Conservation (phyloP, 192 early-diverging fungal species). For the Rhizophagus clarus region DNA sequence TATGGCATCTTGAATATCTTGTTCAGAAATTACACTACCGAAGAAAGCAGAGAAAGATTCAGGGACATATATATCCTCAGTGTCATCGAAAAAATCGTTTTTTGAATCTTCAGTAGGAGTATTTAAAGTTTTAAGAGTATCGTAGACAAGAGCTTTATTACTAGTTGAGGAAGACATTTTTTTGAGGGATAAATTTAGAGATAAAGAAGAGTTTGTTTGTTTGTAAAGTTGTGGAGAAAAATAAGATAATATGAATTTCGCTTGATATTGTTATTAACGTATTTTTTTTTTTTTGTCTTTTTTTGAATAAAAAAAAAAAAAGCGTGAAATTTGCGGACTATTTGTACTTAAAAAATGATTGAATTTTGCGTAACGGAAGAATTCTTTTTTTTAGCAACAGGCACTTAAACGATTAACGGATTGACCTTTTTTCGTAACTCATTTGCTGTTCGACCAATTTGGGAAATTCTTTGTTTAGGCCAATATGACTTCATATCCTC, state of each 20-base stretch:
- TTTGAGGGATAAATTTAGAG: not conserved
- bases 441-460: not conserved
- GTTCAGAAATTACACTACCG: not conserved
- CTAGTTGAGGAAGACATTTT: not conserved
- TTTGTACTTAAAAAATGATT: not conserved
- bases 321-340: not conserved
- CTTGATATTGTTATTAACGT: too few species aligned
- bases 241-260: not conserved
- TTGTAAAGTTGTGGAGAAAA: not conserved
- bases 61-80: not conserved
- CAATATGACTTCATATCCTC: not conserved
- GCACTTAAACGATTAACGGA: too few species aligned
- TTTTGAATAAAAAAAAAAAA: not conserved
- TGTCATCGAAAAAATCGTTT: not conserved
- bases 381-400: not conserved
- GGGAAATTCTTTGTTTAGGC: not conserved
- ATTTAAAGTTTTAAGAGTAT: conserved; percentile 1
- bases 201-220: not conserved
- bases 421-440: too few species aligned
- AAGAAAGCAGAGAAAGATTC: not conserved
- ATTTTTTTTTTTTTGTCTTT: too few species aligned
- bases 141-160: not conserved
- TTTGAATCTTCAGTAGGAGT: not conserved
- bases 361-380: not conserved
- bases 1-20: not conserved